Conservation (phyloP, 768 basidiomycete species). For the Saitozyma podzolica region DNA sequence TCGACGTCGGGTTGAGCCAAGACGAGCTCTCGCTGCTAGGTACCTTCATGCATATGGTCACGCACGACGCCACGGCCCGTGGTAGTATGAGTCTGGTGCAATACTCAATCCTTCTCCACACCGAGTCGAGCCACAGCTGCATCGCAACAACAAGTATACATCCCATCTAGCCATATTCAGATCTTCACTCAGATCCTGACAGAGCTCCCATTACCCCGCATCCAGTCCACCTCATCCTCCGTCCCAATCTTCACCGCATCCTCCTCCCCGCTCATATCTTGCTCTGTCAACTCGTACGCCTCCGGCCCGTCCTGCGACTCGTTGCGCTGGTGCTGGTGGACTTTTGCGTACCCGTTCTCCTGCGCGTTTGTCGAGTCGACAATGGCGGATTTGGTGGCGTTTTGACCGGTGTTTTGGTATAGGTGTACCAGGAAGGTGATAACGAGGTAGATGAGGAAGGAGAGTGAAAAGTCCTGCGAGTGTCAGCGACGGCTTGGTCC, state of each 20-base stretch:
- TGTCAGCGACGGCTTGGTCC: not conserved
- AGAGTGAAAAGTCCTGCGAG: conserved; percentile 57
- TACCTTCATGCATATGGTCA: too few relatives aligned
- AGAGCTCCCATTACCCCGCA: conserved; percentile 3
- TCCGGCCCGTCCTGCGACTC: conserved; percentile 30
- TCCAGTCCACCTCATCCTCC: conserved; percentile 42
- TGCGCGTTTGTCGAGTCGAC: conserved; percentile 8
- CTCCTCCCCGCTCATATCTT: conserved; percentile 20
- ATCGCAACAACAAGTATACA: not conserved
- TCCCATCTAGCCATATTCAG: not conserved
- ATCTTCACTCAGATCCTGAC: too few relatives aligned
- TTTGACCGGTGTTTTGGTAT: conserved; percentile 54
- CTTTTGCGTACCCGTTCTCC: conserved; percentile 40
- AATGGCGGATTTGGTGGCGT: conserved; percentile 15
- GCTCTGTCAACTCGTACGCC: conserved; percentile 30
- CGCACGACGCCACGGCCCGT: too few relatives aligned
- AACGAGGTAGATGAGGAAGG: conserved; percentile 76
- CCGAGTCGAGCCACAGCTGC: conserved; percentile 5
- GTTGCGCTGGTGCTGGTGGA: conserved; percentile 5
- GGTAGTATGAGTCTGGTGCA: not conserved
- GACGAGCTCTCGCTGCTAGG: not conserved
- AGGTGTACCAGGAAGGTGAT: conserved; percentile 70
- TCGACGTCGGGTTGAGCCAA: conserved; percentile 7
- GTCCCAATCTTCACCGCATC: conserved; percentile 24
- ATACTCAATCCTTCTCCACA: not conserved